These are phyloP conservation scores for Komagataella pastoris DNA, from an alignment of 805 yeast species.

Conservation along the genomic window DNA sequence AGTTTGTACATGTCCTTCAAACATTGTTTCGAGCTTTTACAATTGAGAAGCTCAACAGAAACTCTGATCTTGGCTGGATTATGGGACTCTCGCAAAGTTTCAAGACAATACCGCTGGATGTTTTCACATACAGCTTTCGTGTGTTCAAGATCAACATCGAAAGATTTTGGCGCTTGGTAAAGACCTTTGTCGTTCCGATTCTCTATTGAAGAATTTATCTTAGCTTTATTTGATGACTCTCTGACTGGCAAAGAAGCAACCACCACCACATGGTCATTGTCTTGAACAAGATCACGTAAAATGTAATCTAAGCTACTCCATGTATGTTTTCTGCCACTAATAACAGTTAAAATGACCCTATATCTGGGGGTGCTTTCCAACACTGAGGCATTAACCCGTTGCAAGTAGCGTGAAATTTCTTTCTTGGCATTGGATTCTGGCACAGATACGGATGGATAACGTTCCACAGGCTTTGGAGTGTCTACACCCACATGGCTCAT, in stretches of 20 bases:
- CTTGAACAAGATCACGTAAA: conserved; percentile 30
- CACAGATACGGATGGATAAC: neutral
- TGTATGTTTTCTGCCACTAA: conserved; percentile 47
- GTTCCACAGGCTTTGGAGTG: neutral
- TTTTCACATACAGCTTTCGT: conserved; percentile 15
- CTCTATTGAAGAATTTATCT: conserved; percentile 7
- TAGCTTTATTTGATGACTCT: conserved; percentile 1
- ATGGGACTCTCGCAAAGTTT: conserved; percentile 8
- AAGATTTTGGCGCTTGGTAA: conserved; percentile 5
- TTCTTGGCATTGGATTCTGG: neutral
- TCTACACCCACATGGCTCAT: conserved; percentile 25
- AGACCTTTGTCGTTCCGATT: conserved; percentile 9
- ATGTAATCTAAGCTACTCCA: conserved; percentile 68
- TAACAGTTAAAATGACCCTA: conserved; percentile 3
- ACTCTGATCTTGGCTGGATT: conserved; percentile 28
- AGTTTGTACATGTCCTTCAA: conserved; percentile 40
- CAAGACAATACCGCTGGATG: conserved; percentile 11
- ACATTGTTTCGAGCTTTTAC: conserved; percentile 29
- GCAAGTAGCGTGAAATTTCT: neutral
- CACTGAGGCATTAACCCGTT: neutral
- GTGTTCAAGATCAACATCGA: conserved; percentile 9
- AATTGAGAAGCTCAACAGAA: conserved; percentile 45
- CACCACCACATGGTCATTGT: conserved; percentile 56
- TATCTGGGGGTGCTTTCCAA: neutral
- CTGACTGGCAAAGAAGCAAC: conserved; percentile 24